A percentile compares a stretch with the other conserved stretches of the same genome.
Conservation (phyloP, 345 rosid species). For the Eucalyptus polyanthemos region DNA sequence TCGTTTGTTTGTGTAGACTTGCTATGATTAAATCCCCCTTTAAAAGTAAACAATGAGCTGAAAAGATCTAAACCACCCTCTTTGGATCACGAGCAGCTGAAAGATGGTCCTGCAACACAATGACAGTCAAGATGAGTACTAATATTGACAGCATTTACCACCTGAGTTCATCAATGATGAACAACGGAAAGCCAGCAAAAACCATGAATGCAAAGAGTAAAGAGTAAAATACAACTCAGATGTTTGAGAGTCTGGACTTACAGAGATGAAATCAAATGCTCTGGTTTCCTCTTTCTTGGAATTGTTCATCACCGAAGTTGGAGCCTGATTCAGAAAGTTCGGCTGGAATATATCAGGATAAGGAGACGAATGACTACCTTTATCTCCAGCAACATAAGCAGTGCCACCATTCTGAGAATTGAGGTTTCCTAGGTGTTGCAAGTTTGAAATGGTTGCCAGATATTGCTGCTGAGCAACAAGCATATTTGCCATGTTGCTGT, state of each 20-base stretch:
- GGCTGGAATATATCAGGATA: constrained; percentile 86
- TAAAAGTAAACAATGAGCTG: not conserved
- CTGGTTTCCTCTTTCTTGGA: constrained; percentile 76
- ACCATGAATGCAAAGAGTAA: not conserved
- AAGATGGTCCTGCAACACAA: constrained; percentile 58
- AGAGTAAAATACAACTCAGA: not conserved
- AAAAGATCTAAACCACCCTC: constrained; percentile 22
- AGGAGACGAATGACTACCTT: constrained; percentile 35
- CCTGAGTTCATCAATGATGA: not conserved
- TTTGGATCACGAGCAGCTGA: constrained; percentile 70
- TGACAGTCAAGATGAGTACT: not conserved
- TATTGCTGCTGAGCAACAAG: constrained; percentile 73
- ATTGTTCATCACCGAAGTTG: constrained; percentile 45
- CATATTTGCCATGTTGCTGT: constrained; percentile 53
- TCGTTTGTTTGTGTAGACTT: not conserved
- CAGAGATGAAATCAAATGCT: constrained; percentile 95
- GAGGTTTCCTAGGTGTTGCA: constrained; percentile 59
- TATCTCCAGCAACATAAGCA: constrained; percentile 18
- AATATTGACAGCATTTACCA: not conserved
- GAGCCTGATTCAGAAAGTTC: constrained; percentile 44
- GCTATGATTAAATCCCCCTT: not conserved
- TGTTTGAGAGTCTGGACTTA: constrained; percentile 25
- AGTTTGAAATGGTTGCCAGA: constrained; percentile 65
- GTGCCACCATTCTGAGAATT: constrained; percentile 35
- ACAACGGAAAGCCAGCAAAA: not conserved